Evolutionary conservation across 345 rosid species (phyloP).

Genomic region (Pseudoturritis turrita): DNA sequence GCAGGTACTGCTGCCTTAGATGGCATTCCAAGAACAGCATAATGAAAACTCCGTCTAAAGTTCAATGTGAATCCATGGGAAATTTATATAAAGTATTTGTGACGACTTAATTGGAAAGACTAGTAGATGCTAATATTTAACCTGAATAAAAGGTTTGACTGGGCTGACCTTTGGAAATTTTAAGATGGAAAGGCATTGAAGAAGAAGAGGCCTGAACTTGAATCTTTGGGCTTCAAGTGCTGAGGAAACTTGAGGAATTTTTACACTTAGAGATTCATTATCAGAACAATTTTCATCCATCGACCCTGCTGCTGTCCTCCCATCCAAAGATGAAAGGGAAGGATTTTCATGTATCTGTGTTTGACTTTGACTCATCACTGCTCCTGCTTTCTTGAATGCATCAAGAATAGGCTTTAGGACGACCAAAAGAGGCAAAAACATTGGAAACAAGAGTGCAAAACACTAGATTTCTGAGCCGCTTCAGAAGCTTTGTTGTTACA

Average conservation of each 20-base stretch:
- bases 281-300: slow-evolving; percentile 31
- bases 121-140: neutral
- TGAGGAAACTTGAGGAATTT: slow-evolving; percentile 50
- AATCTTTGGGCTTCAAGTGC: slow-evolving; percentile 60
- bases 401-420: slow-evolving; percentile 26
- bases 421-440: neutral
- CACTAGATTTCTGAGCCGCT: slow-evolving; percentile 68
- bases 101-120: neutral
- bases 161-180: slow-evolving; percentile 54
- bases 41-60: neutral
- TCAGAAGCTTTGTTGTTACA: slow-evolving; percentile 55
- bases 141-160: slow-evolving; percentile 1
- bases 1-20: neutral
- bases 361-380: slow-evolving; percentile 46
- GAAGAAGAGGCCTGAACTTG: slow-evolving; percentile 73
- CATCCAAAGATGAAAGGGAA: slow-evolving; percentile 30
- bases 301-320: slow-evolving; percentile 26
- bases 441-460: slow-evolving; percentile 7
- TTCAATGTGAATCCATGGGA: neutral
- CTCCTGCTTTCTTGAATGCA: slow-evolving; percentile 53
- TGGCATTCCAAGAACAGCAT: neutral
- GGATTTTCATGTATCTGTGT: slow-evolving; percentile 41
- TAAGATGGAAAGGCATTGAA: slow-evolving; percentile 57
- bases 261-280: slow-evolving; percentile 40
- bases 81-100: neutral